Percentiles rank a stretch among this genome's conserved stretches.
Conservation (phyloP, 2,329 filamentous ascomycete species). For the Talaromyces sp. region DNA sequence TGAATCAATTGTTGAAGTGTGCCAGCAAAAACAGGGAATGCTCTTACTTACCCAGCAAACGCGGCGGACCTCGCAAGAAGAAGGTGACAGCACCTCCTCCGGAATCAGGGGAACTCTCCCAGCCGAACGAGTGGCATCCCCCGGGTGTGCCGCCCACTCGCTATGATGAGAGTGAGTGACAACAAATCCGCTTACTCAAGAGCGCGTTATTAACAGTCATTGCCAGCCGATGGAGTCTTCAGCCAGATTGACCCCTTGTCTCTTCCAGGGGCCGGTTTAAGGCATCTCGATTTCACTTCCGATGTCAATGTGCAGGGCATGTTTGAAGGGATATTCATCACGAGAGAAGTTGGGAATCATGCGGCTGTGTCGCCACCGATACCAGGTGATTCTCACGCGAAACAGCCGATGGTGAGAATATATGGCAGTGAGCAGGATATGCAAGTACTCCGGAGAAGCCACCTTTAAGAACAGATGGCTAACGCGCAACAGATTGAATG, state of each 20-base stretch:
- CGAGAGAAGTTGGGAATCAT: constrained; percentile 18
- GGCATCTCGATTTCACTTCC: constrained; percentile 32
- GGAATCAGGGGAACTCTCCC: constrained; percentile 17
- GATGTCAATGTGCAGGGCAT: constrained; percentile 28
- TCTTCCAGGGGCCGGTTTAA: constrained; percentile 34
- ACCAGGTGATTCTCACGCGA: constrained; percentile 13
- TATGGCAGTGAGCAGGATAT: constrained; percentile 39
- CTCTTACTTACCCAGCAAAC: constrained; percentile 39
- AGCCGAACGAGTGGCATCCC: constrained; percentile 18
- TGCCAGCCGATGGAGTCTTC: constrained; percentile 29
- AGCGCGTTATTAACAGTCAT: constrained; percentile 17
- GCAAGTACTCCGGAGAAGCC: constrained; percentile 20
- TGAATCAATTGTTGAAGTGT: constrained; percentile 26
- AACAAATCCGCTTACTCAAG: not conserved
- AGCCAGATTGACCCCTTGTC: constrained; percentile 37
- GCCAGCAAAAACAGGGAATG: constrained; percentile 35
- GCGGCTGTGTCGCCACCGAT: constrained; percentile 23
- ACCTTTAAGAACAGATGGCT: not conserved
- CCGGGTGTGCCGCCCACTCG: constrained; percentile 18
- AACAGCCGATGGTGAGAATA: constrained; percentile 29
- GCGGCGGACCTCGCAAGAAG: constrained; percentile 40
- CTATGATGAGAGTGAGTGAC: constrained; percentile 29
- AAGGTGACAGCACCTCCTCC: constrained; percentile 23
- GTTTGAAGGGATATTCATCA: constrained; percentile 32
- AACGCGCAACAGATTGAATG: constrained; percentile 31